These are phyloP conservation scores for Lactifluus rugatus DNA, from an alignment of 768 basidiomycete species.

Conservation along the genomic window DNA sequence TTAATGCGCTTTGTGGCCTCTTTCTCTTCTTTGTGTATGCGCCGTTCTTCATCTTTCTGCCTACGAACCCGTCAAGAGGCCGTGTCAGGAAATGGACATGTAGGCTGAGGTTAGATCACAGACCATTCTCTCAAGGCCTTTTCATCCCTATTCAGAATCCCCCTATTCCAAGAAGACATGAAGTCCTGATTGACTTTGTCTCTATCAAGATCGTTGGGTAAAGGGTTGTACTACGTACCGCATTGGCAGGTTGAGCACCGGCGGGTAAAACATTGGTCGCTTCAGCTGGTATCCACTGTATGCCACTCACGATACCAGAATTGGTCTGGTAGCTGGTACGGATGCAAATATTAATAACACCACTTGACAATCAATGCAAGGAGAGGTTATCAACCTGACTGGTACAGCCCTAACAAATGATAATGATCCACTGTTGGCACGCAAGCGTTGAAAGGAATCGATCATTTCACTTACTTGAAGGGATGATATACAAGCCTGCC, in stretches of 20 bases:
- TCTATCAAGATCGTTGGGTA: background rate
- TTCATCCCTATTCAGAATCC: slow-evolving; percentile 20
- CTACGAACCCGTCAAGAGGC: slow-evolving; percentile 13
- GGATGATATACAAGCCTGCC: slow-evolving; percentile 58
- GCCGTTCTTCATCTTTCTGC: slow-evolving; percentile 38
- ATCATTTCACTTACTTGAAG: slow-evolving; percentile 43
- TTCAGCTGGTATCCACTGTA: slow-evolving; percentile 61
- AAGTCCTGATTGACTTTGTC: slow-evolving; percentile 39
- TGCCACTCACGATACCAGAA: slow-evolving; percentile 55
- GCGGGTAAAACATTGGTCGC: slow-evolving; percentile 49
- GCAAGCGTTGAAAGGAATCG: slow-evolving; percentile 8
- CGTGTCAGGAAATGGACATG: slow-evolving; percentile 1
- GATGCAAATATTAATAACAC: background rate
- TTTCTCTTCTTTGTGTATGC: slow-evolving; percentile 45
- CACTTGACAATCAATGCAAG: background rate
- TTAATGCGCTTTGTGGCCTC: slow-evolving; percentile 33
- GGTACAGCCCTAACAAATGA: slow-evolving; percentile 48
- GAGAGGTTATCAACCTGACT: slow-evolving; percentile 45
- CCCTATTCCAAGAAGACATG: slow-evolving; percentile 45
- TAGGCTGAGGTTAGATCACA: background rate
- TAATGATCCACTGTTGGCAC: slow-evolving; percentile 8
- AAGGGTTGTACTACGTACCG: slow-evolving; percentile 31
- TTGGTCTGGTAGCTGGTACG: slow-evolving; percentile 59
- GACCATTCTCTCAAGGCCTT: slow-evolving; percentile 20
- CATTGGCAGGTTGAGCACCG: slow-evolving; percentile 50